Evolutionary conservation across 352 stramenopile species (phyloP).

Genomic region (Thalassiosira hispida): DNA sequence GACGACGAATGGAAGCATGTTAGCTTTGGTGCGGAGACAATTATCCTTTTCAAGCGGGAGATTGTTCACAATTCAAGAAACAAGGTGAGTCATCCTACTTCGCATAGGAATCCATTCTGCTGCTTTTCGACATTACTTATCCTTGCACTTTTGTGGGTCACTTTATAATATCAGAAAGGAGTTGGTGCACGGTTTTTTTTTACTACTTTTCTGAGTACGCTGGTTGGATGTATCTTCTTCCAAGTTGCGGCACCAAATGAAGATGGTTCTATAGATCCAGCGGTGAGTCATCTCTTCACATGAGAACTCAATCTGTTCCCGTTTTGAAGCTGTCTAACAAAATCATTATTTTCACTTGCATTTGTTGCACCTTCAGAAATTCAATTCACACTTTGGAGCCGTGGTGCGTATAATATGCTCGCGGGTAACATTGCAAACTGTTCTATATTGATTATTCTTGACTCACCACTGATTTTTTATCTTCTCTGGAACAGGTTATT

Average conservation of each 20-base stretch:
- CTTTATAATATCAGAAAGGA: not conserved
- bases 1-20: conserved; percentile 43
- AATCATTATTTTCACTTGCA: conserved; percentile 1
- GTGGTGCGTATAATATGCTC: conserved; percentile 23
- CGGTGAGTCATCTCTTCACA: conserved; percentile 15
- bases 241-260: conserved; percentile 42
- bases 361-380: conserved; percentile 16
- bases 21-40: conserved; percentile 56
- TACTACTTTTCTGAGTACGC: conserved; percentile 63
- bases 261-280: conserved; percentile 17
- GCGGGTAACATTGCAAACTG: too few species aligned
- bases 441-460: too few species aligned
- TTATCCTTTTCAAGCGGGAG: conserved; percentile 64
- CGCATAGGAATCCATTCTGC: too few species aligned
- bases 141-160: not conserved
- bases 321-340: too few species aligned
- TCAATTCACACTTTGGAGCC: conserved; percentile 45
- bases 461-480: not conserved
- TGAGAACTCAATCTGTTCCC: not conserved
- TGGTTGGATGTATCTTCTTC: conserved; percentile 74
- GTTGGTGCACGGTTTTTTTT: conserved; percentile 59
- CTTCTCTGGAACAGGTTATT: conserved; percentile 34
- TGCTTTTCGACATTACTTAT: not conserved
- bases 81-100: too few species aligned
- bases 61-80: conserved; percentile 60